These are phyloP conservation scores for Myriosclerotinia scirpicola DNA, from an alignment of 2,329 filamentous ascomycete genomes.

Conservation along the genomic window DNA sequence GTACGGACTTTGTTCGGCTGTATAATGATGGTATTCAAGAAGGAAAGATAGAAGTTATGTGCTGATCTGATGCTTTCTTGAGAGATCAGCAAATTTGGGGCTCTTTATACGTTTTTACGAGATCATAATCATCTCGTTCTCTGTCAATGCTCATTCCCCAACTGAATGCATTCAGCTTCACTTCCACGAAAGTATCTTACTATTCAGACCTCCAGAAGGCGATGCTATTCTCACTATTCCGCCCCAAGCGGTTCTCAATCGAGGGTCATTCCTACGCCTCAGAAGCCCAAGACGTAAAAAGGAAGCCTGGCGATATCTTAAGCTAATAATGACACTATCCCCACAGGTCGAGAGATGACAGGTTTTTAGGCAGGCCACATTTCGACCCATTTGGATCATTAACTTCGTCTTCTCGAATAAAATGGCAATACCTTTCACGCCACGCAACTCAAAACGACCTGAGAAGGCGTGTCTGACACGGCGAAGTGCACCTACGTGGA, in stretches of 20 bases:
- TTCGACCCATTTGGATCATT: background rate
- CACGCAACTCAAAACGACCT: slow-evolving; percentile 4
- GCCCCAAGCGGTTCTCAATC: background rate
- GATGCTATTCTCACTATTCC: slow-evolving; percentile 8
- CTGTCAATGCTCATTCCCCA: background rate
- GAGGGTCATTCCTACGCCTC: background rate
- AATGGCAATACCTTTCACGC: background rate
- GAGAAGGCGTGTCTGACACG: slow-evolving; percentile 5
- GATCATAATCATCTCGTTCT: background rate
- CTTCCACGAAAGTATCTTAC: background rate
- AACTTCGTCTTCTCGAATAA: background rate
- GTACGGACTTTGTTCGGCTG: background rate
- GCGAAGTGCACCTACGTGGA: background rate
- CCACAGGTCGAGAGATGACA: background rate
- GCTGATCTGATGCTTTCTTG: slow-evolving; percentile 1
- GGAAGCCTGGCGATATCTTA: background rate
- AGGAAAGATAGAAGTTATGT: background rate
- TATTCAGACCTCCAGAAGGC: background rate
- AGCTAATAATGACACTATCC: background rate
- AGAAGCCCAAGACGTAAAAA: background rate
- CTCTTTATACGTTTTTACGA: slow-evolving; percentile 7
- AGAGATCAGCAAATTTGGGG: background rate
- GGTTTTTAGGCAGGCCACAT: background rate
- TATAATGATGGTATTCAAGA: background rate
- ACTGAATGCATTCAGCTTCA: background rate